Percentiles rank a stretch among this genome's conserved stretches.
Evolutionary conservation across 768 basidiomycete species (phyloP).

Genomic region (Boletus rufocinnamomeus): DNA sequence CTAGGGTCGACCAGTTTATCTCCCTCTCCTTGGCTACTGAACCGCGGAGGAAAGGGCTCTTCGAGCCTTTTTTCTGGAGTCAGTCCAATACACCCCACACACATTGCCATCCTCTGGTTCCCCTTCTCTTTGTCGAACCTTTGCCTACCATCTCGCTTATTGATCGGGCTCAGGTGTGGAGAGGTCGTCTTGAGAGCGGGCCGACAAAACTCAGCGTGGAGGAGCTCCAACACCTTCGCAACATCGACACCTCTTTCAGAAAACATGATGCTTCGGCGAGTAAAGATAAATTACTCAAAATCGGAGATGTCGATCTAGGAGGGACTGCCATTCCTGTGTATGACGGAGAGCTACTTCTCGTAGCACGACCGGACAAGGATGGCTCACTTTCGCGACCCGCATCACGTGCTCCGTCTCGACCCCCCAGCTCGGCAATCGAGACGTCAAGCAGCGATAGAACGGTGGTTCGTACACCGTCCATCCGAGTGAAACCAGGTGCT

Average conservation of each 20-base stretch:
- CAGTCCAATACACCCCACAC: slow-evolving; percentile 40
- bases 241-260: slow-evolving; percentile 44
- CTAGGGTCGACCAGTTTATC: slow-evolving; percentile 76
- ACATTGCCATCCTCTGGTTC: slow-evolving; percentile 52
- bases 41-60: slow-evolving; percentile 69
- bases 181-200: slow-evolving; percentile 70
- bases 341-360: slow-evolving; percentile 71
- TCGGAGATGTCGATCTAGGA: slow-evolving; percentile 50
- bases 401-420: slow-evolving; percentile 67
- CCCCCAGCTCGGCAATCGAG: slow-evolving; percentile 62
- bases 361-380: slow-evolving; percentile 58
- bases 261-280: slow-evolving; percentile 18
- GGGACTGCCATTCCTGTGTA: slow-evolving; percentile 74
- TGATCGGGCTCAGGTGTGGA: slow-evolving; percentile 63
- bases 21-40: slow-evolving; percentile 75
- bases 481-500: slow-evolving; percentile 73
- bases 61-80: slow-evolving; percentile 78
- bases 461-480: slow-evolving; percentile 65
- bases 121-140: slow-evolving; percentile 76
- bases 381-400: slow-evolving; percentile 52
- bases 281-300: slow-evolving; percentile 34
- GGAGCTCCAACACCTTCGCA: slow-evolving; percentile 61
- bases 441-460: slow-evolving; percentile 39
- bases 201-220: slow-evolving; percentile 47
- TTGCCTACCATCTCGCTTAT: slow-evolving; percentile 67